Evolutionary conservation across 2,329 filamentous ascomycete genomes (phyloP).

Genomic region (Colletotrichum echinochloae): DNA sequence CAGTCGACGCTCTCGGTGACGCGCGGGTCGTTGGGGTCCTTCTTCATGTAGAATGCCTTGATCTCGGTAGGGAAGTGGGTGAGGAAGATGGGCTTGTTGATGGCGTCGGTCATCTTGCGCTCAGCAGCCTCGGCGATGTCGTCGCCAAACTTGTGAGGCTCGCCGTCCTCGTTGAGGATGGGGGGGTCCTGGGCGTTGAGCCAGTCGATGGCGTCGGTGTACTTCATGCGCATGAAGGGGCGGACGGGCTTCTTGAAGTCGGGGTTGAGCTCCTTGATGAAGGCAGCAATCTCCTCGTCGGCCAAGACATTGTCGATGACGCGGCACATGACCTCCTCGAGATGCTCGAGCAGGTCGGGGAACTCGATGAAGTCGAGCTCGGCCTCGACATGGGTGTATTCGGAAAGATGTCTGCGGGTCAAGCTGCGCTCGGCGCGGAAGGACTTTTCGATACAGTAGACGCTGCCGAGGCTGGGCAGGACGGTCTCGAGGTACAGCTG

Average conservation of each 20-base stretch:
- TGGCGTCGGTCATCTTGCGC: constrained; percentile 95
- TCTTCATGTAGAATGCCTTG: constrained; percentile 99
- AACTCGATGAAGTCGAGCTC: constrained; percentile 98
- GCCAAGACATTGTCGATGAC: constrained; percentile 83
- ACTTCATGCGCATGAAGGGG: constrained; percentile 95
- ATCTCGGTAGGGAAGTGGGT: constrained; percentile 98
- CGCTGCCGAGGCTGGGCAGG: constrained; percentile 89
- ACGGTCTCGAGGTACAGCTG: constrained; percentile 98
- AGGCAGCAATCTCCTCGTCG: constrained; percentile 77
- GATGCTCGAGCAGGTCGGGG: constrained; percentile 84
- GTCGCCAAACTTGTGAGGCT: constrained; percentile 92
- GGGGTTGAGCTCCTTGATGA: constrained; percentile 91
- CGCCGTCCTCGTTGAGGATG: constrained; percentile 92
- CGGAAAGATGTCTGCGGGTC: constrained; percentile 91
- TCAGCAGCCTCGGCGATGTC: constrained; percentile 98
- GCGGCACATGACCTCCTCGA: constrained; percentile 88
- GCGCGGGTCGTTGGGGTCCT: constrained; percentile 79
- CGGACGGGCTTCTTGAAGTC: constrained; percentile 83
- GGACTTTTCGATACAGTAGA: constrained; percentile 98
- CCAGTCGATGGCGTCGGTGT: constrained; percentile 94
- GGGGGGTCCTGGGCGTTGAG: constrained; percentile 81
- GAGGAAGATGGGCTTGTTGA: constrained; percentile 94
- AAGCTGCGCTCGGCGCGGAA: constrained; percentile 98
- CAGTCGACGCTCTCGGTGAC: constrained; percentile 94
- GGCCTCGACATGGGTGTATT: constrained; percentile 97